phyloP scores from a whole-genome alignment of 495 filamentous ascomycete genomes.

The Daldinia vernicosa region DNA sequence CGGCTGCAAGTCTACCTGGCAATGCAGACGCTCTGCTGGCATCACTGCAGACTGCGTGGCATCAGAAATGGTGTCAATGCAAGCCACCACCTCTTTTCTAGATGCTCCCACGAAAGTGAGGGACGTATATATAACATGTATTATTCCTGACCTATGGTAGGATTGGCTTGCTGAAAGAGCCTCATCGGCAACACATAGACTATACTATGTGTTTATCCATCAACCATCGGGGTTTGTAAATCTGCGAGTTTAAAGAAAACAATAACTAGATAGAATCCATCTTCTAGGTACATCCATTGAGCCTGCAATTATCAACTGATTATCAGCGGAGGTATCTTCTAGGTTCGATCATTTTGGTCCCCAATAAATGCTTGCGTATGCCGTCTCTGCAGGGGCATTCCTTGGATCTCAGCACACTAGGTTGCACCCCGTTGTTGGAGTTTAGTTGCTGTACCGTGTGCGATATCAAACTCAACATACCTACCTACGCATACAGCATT shows the following conservation, averaged over 20 bases:
- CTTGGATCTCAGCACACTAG: constrained; percentile 21
- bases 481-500: not conserved
- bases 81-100: constrained; percentile 24
- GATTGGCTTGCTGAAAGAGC: constrained; percentile 34
- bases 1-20: constrained; percentile 35
- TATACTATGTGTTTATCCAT: not conserved
- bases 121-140: constrained; percentile 8
- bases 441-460: constrained; percentile 12
- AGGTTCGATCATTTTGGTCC: constrained; percentile 26
- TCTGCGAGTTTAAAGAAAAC: not conserved
- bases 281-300: not conserved
- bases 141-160: constrained; percentile 22
- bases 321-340: constrained; percentile 29
- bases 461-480: not conserved
- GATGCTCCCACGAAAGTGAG: constrained; percentile 12
- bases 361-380: constrained; percentile 38
- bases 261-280: not conserved
- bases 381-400: constrained; percentile 33
- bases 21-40: constrained; percentile 37
- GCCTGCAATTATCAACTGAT: not conserved
- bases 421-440: constrained; percentile 41
- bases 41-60: constrained; percentile 39
- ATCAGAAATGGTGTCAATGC: constrained; percentile 36
- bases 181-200: constrained; percentile 26
- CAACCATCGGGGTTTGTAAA: constrained; percentile 2